These are phyloP conservation scores for Neonectria magnoliae DNA, from an alignment of 2,329 filamentous ascomycete species.

Conservation along the genomic window DNA sequence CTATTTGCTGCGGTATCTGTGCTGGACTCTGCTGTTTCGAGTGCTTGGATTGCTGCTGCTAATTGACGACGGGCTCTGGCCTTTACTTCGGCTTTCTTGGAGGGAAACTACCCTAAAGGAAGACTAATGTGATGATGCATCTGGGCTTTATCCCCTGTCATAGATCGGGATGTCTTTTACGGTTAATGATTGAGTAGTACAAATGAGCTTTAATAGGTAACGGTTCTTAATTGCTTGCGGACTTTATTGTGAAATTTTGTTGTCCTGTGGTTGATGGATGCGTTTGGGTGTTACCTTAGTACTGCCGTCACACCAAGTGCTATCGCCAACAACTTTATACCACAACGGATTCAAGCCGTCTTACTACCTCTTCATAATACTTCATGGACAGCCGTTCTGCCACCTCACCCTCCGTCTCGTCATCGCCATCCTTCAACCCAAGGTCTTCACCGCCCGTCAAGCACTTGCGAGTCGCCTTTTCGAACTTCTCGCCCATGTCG, in stretches of 20 bases:
- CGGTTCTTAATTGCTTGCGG: neutral
- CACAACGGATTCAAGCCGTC: conserved; percentile 50
- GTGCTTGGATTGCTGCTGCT: conserved; percentile 47
- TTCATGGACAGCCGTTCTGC: conserved; percentile 52
- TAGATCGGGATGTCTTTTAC: neutral
- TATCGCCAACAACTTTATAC: conserved; percentile 37
- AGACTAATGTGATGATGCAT: neutral
- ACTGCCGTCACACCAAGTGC: too few species aligned
- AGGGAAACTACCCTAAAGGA: conserved; percentile 15
- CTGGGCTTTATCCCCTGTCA: neutral
- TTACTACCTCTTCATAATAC: conserved; percentile 58
- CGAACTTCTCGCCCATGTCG: conserved; percentile 53
- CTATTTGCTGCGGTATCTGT: conserved; percentile 53
- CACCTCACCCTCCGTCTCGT: conserved; percentile 54
- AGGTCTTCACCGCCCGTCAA: conserved; percentile 50
- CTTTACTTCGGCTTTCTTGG: conserved; percentile 39
- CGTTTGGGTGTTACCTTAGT: neutral
- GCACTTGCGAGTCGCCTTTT: conserved; percentile 50
- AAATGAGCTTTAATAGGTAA: neutral
- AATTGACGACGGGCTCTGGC: conserved; percentile 29
- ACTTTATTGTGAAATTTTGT: too few species aligned
- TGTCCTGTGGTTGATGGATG: neutral
- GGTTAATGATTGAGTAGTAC: conserved; percentile 22
- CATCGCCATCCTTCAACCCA: conserved; percentile 49
- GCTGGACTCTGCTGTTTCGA: conserved; percentile 54